phyloP scores from a whole-genome alignment of 371 early-diverging fungal genomes.

The Apophysomyces trapeziformis region DNA sequence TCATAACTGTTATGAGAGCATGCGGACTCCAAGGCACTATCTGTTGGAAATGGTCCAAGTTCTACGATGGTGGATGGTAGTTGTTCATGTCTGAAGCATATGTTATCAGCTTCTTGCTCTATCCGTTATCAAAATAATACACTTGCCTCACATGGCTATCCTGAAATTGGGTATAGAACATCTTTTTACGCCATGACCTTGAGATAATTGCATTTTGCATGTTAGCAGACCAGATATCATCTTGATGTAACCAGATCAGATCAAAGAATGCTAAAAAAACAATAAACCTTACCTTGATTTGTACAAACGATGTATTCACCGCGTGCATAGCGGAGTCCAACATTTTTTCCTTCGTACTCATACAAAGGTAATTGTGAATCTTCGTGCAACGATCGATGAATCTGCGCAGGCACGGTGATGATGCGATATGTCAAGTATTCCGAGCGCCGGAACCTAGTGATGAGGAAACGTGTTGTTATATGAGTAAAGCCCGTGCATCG shows the following conservation, averaged over 20 bases:
- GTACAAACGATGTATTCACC: conserved; percentile 51
- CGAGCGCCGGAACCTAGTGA: conserved; percentile 41
- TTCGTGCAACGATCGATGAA: conserved; percentile 36
- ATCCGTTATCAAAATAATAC: background rate
- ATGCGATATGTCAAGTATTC: conserved; percentile 46
- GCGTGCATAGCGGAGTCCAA: conserved; percentile 51
- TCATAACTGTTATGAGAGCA: conserved; percentile 22
- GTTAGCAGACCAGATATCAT: conserved; percentile 51
- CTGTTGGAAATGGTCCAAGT: conserved; percentile 36
- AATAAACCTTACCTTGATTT: conserved; percentile 37
- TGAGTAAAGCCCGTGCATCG: background rate
- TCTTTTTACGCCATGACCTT: conserved; percentile 37
- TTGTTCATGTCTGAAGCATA: conserved; percentile 24
- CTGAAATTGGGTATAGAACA: conserved; percentile 49
- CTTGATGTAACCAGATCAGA: conserved; percentile 15
- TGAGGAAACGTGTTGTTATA: conserved; percentile 4
- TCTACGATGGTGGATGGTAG: conserved; percentile 39
- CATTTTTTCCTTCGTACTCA: conserved; percentile 51
- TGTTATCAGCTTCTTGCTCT: background rate
- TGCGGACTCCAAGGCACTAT: conserved; percentile 24
- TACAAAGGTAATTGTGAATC: conserved; percentile 24
- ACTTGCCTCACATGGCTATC: conserved; percentile 38
- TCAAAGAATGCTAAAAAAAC: background rate
- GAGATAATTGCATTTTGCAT: conserved; percentile 50
- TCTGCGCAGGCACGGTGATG: conserved; percentile 41